These are phyloP conservation scores for Fusarium stilboides DNA, from an alignment of 2,329 filamentous ascomycete species.

Conservation along the genomic window DNA sequence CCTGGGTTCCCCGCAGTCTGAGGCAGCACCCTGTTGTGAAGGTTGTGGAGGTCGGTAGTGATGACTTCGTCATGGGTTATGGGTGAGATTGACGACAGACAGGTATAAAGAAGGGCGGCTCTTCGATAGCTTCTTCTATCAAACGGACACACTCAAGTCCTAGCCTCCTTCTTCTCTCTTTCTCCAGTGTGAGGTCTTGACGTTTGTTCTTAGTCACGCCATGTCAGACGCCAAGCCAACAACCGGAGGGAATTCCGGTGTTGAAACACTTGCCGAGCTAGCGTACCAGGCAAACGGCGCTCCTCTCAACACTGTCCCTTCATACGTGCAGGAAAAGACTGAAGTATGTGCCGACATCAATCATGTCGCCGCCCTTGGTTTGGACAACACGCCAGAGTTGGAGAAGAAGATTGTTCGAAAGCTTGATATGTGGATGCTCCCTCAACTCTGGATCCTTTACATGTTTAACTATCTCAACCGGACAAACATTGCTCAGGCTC, in stretches of 20 bases:
- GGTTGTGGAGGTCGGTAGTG: conserved; percentile 4
- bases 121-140: neutral
- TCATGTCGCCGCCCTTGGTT: conserved; percentile 33
- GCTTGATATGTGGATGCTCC: conserved; percentile 39
- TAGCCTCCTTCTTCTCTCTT: conserved; percentile 4
- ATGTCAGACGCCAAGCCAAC: conserved; percentile 35
- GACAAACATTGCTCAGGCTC: conserved; percentile 40
- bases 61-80: conserved; percentile 2
- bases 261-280: conserved; percentile 6
- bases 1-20: conserved; percentile 26
- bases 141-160: conserved; percentile 1
- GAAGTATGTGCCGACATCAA: conserved; percentile 25
- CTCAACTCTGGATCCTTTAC: conserved; percentile 43
- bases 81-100: neutral
- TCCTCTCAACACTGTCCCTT: conserved; percentile 13
- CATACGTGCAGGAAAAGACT: conserved; percentile 23
- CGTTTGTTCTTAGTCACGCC: neutral
- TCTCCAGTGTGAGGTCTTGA: neutral
- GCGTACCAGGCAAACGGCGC: neutral
- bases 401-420: conserved; percentile 41
- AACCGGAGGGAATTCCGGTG: conserved; percentile 2
- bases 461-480: conserved; percentile 45
- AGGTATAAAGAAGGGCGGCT: conserved; percentile 14
- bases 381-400: conserved; percentile 17
- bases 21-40: conserved; percentile 22